Conservation (phyloP, 2,329 filamentous ascomycete genomes). For the Trichophyton simii region DNA sequence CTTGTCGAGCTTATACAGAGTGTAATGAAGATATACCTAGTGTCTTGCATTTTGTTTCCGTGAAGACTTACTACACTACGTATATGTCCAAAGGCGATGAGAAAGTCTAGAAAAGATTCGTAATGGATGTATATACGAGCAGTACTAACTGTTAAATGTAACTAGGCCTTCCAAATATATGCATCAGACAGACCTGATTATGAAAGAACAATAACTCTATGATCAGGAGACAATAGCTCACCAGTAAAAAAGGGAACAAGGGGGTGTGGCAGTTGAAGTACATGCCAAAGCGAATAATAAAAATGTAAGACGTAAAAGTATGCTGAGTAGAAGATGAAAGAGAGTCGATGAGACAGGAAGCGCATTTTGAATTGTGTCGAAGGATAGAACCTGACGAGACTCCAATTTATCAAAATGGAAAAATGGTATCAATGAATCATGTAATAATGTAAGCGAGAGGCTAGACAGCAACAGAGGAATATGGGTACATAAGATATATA, state of each 20-base stretch:
- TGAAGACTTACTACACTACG: too few species aligned
- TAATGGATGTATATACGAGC: neutral
- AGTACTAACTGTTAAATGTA: neutral
- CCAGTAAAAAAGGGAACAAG: neutral
- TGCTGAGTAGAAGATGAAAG: neutral
- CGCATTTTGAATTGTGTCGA: neutral
- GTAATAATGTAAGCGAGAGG: neutral
- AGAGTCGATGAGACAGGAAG: neutral
- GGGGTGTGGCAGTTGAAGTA: neutral
- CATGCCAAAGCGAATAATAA: neutral
- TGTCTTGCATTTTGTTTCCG: too few species aligned
- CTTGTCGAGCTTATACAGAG: neutral
- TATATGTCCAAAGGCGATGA: neutral
- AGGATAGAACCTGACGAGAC: neutral
- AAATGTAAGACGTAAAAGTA: neutral
- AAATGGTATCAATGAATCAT: conserved; percentile 1
- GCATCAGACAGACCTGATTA: neutral
- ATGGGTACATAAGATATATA: neutral
- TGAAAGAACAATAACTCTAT: neutral
- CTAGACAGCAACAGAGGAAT: neutral
- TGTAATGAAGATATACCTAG: too few species aligned
- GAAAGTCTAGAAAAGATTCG: neutral
- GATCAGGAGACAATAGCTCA: neutral
- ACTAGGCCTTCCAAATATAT: neutral
- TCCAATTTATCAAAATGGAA: neutral